These are phyloP conservation scores for Mycena filopes DNA, from an alignment of 768 basidiomycete species.

Conservation along the genomic window DNA sequence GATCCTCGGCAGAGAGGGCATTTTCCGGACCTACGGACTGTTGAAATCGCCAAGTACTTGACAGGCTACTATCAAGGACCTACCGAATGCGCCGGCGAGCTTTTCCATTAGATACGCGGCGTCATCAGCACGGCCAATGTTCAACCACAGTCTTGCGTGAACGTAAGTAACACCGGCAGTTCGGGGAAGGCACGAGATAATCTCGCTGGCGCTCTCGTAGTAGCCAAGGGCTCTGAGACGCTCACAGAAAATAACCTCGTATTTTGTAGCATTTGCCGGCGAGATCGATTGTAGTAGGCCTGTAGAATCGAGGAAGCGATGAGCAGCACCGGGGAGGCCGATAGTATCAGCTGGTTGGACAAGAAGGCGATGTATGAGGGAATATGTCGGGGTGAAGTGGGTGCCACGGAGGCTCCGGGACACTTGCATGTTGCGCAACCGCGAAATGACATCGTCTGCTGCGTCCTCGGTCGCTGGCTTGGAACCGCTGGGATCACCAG, in stretches of 20 bases:
- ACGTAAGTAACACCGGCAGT: slow-evolving; percentile 83
- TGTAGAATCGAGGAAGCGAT: slow-evolving; percentile 74
- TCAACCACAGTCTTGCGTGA: slow-evolving; percentile 71
- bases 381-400: slow-evolving; percentile 63
- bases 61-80: slow-evolving; percentile 37
- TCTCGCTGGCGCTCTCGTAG: slow-evolving; percentile 66
- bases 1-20: slow-evolving; percentile 67
- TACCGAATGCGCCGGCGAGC: slow-evolving; percentile 81
- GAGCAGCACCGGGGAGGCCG: slow-evolving; percentile 68
- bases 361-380: slow-evolving; percentile 72
- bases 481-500: slow-evolving; percentile 44
- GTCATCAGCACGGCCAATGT: slow-evolving; percentile 76
- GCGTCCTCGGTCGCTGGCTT: slow-evolving; percentile 40
- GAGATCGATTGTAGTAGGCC: slow-evolving; percentile 76
- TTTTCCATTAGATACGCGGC: slow-evolving; percentile 79
- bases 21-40: slow-evolving; percentile 55
- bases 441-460: slow-evolving; percentile 72
- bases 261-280: slow-evolving; percentile 71
- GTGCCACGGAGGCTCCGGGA: slow-evolving; percentile 53
- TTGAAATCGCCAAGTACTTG: slow-evolving; percentile 19
- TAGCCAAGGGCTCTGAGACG: slow-evolving; percentile 73
- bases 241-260: slow-evolving; percentile 81
- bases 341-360: slow-evolving; percentile 59
- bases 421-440: slow-evolving; percentile 81
- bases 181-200: slow-evolving; percentile 82